Evolutionary conservation across 2,329 filamentous ascomycete genomes (phyloP), one percentile per base, ranked within the genome.

Genomic region (Aquanectria penicillioides): DNA sequence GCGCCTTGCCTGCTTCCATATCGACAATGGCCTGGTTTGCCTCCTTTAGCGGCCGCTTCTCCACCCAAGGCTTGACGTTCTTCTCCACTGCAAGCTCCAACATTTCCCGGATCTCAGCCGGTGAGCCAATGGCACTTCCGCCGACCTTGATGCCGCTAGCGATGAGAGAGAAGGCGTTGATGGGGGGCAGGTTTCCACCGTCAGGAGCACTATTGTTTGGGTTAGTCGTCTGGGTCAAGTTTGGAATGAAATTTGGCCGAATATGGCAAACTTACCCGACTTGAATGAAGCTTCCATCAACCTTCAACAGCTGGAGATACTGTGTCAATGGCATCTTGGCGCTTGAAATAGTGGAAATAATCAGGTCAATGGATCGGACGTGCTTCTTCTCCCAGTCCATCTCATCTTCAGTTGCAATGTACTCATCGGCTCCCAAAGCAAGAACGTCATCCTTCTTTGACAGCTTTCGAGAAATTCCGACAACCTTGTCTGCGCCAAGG

Each of bases 321-420:
- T 59, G 43, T 0, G 43, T 20, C 1, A 65, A 40, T 0, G 64
- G 65, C 58, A 69, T 67, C 61, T 71, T 9, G 1, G 37, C 8
- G 11, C 29, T 52, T 3, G 55, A 58, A 4, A 89, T 88, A 3
- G 86, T 89, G 78, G 87, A 90, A 75, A 93, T 74, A 69, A 93
- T 89, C 47, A 93, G 80, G 76, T 93, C 90, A 62, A 93, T 89
- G 0, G 82, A 85, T 71, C 83, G 80, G 59, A 73, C 68, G 64
- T 87, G 80, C 31, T 76, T 76, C 63, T 76, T 75, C 43, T 80
- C 80, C 85, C 85, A 88, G 63, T 78, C 77, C 7, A 62, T 57
- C 47, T 81, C 77, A 57, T 86, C 83, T n/a, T 74, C 71, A 0
- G 84, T 86, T 0, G 83, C 84, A 37, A 88, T 75, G 71, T 83